Base-by-base conservation (phyloP, 2,329 filamentous ascomycete species). In the Periconia sp. region DNA sequence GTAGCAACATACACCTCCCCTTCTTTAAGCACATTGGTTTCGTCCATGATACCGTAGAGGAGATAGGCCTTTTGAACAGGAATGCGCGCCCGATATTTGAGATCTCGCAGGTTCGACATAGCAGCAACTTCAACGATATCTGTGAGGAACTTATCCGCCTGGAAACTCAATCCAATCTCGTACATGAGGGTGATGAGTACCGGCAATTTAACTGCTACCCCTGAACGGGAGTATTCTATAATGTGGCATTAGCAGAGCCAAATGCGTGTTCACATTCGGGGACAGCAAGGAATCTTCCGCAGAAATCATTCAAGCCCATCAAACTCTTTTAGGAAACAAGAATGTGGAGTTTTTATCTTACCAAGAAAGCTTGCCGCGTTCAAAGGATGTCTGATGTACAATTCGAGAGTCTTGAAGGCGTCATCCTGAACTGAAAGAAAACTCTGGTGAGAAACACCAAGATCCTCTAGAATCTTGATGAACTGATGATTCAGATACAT, bases 381-480 rank as follows among this genome's bases (percentile, higher is more conserved):
- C 47, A 75, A 59, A 0, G 81, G 73, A 15, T 76, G 79, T 0
- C 76, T 70, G 0, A 85, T 85, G 33, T 87, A 82, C 9, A 69
- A 68, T 3, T 82, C 78, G 4, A 95, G 72, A 10, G 78, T 72
- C 0, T 77, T 52, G 3, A 94, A 70, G 19, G 85, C 85, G n/a
- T 73, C 71, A 1, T 75, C 71, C 64, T 94, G 89, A 1, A 89
- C 69, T 0, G 75, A 58, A 9, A 86, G 61, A 52, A 95, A 92
- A 63, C 81, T 86, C 0, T 68, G 42, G 1, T 72, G 59, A 0
- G 75, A 62, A 0, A 87, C 83, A 0, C 79, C 78, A 65, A 92
- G 83, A 52, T 95, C 90, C 59, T 95, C 90, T 1, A 95, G 67
- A 4, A 95, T 90, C 63, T 95, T 95, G 70, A 95, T 90, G 48